Evolutionary conservation across 2,329 filamentous ascomycete species (phyloP), one percentile per base, ranked within the genome.

Genomic region (Talaromyces sp.): DNA sequence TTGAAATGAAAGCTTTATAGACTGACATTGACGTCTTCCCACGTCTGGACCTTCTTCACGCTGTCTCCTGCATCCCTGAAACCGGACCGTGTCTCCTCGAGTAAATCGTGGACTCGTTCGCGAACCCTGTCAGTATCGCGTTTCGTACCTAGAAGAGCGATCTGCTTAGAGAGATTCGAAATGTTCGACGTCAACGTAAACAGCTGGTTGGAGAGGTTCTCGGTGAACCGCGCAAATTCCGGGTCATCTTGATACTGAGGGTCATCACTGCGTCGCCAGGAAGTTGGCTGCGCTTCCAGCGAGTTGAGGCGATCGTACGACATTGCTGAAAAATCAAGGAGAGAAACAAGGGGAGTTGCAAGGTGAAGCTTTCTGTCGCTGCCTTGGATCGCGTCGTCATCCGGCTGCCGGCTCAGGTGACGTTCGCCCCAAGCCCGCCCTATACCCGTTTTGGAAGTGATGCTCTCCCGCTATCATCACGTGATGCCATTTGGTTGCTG

Each of bases 21-120:
- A 69, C 84, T 67, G 82, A 92, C 89, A 72, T 88, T 91, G 57
- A 92, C 87, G 71, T 93, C 92, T 72, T 87, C 91, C 92, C 85
- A 98, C 47, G 85, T 85, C 74, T 96, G 90, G 54, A 97, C 85
- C 77, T 89, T 92, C 86, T 98, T 98, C 66, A 99, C 84, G 6
- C 92, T 92, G 71, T 98, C 93, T 66, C 92, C 95, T 63, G 96
- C 90, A 60, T 95, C 90, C 76, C 93, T 93, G 82, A 97, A 98
- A 61, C 89, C 85, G 61, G 88, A 85, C 61, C 91, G 88, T 33
- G 92, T 92, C 78, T 96, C 92, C 67, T 96, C 91, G 60, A 97
- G 84, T 10, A 93, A 82, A 69, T 90, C 89, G 73, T 95, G 91
- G 28, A 99, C 92, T 68, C 95, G 84, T 78, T 99, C 95, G 57